A percentile compares a stretch with the other conserved stretches of the same genome.
These are phyloP conservation scores for Flagelloscypha sp. DNA, from an alignment of 768 basidiomycete species.

Conservation along the genomic window DNA sequence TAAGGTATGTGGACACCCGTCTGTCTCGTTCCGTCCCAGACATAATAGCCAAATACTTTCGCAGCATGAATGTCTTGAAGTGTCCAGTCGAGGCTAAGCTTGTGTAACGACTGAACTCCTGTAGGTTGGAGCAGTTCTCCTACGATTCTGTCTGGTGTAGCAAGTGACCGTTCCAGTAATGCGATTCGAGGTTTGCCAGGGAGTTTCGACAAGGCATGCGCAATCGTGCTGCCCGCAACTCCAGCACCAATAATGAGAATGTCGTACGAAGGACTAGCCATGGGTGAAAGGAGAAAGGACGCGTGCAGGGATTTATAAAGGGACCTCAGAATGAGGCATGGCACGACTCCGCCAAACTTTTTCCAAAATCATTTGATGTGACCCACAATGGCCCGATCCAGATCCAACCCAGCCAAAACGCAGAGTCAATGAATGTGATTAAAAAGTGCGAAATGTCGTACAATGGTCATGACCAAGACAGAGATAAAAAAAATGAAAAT, in stretches of 20 bases:
- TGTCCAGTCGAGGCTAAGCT: slow-evolving; percentile 68
- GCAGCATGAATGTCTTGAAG: slow-evolving; percentile 87
- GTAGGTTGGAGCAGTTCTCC: slow-evolving; percentile 95
- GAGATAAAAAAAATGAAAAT: too few species aligned
- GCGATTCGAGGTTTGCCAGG: slow-evolving; percentile 62
- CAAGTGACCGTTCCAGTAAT: slow-evolving; percentile 83
- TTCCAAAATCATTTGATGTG: too few species aligned
- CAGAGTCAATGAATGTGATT: too few species aligned
- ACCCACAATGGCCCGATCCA: too few species aligned
- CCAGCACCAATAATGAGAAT: slow-evolving; percentile 89
- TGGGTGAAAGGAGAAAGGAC: too few species aligned
- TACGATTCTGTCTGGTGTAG: slow-evolving; percentile 93
- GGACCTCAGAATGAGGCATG: too few species aligned
- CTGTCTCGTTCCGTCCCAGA: slow-evolving; percentile 42
- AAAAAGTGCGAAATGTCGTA: too few species aligned
- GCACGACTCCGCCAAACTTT: too few species aligned
- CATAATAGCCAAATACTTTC: slow-evolving; percentile 78
- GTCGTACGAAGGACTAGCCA: too few species aligned
- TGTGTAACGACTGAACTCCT: slow-evolving; percentile 66
- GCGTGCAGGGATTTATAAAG: too few species aligned
- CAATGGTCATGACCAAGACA: too few species aligned
- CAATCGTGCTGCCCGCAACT: slow-evolving; percentile 80
- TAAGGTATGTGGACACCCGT: slow-evolving; percentile 85
- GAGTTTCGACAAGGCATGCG: slow-evolving; percentile 68
- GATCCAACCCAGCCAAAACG: too few species aligned